Evolutionary conservation across 352 stramenopile genomes (phyloP), one percentile per base, ranked within the genome.

Genomic region (Phytopythium helicoides): DNA sequence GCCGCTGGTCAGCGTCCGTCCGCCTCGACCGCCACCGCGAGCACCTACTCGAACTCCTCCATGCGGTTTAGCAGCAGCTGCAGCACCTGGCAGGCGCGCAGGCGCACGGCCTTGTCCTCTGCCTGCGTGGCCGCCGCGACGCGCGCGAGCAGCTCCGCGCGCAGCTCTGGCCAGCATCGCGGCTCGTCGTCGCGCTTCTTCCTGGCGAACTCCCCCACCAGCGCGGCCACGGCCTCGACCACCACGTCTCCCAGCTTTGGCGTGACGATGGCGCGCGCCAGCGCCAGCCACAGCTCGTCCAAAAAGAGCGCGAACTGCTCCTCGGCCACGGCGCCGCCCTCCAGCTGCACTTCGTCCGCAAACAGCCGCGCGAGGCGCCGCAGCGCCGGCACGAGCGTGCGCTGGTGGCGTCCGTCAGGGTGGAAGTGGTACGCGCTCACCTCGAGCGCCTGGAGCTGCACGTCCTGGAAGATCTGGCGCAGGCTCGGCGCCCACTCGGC

Each of bases 401-500:
- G 66, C 55, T 83, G 69, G 22, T 73, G 53, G 3, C 36, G 37
- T 25, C 52, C 63, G 40, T 59, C 51, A 21, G 49, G 47, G 38
- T 76, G 53, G 45, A 62, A 70, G 40, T 76, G 40, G 54, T 80
- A 76, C 22, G 60, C 54, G 31, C 64, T 74, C 45, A 63, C 60
- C 48, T 89, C 78, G 26, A 87, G 67, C 1, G 78, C 75, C 49
- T 86, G 71, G 25, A 77, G 55, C 66, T 87, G 78, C 38, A 78
- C 78, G 60, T 87, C 75, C 54, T 86, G 73, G 60, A 87, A 81
- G 23, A 87, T 60, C 52, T 89, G 66, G 3, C 76, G 75, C 60
- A 89, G 49, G 38, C 68, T 60, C 37, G 71, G 51, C 22, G 70
- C 71, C 78, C 78, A 89, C 46, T 88, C 77, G n/a, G 64, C 69